phyloP scores from a whole-genome alignment of 768 basidiomycete genomes.

The Coprinellus aureogranulatus region DNA sequence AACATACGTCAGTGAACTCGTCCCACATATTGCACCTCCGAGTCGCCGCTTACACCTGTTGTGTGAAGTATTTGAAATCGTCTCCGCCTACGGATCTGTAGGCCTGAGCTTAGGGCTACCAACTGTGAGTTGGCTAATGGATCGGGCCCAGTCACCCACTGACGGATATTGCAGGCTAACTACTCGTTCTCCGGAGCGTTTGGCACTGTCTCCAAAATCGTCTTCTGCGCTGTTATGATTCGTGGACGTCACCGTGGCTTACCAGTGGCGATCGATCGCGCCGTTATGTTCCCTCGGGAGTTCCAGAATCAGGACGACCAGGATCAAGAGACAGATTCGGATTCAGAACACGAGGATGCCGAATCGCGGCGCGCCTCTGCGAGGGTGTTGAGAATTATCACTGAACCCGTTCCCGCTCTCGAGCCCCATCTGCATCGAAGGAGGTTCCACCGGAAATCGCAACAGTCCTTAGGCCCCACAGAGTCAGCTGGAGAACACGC shows the following conservation, averaged over 20 bases:
- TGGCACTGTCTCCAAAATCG: slow-evolving; percentile 78
- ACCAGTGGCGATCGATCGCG: slow-evolving; percentile 85
- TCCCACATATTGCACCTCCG: neutral
- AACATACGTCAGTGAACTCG: slow-evolving; percentile 53
- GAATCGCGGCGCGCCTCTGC: too few relatives aligned
- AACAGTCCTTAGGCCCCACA: too few relatives aligned
- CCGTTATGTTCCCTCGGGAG: slow-evolving; percentile 76
- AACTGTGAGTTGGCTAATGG: slow-evolving; percentile 50
- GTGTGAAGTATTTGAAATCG: slow-evolving; percentile 73
- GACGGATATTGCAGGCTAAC: slow-evolving; percentile 68
- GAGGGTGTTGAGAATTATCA: too few relatives aligned
- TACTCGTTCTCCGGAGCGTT: slow-evolving; percentile 81
- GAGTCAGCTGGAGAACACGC: too few relatives aligned
- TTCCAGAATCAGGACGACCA: slow-evolving; percentile 33
- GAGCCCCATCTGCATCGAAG: too few relatives aligned
- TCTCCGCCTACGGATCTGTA: slow-evolving; percentile 85
- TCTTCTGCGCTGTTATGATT: slow-evolving; percentile 87
- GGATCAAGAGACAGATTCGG: neutral
- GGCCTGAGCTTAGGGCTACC: slow-evolving; percentile 88
- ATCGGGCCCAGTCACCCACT: neutral
- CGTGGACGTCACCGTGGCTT: slow-evolving; percentile 89
- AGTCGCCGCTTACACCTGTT: neutral
- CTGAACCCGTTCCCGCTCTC: too few relatives aligned
- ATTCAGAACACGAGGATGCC: too few relatives aligned
- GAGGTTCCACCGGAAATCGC: too few relatives aligned